A percentile compares a stretch with the other conserved stretches of the same genome.
Conservation (phyloP, 148 eudicot genomes). For the Camellia japonica region DNA sequence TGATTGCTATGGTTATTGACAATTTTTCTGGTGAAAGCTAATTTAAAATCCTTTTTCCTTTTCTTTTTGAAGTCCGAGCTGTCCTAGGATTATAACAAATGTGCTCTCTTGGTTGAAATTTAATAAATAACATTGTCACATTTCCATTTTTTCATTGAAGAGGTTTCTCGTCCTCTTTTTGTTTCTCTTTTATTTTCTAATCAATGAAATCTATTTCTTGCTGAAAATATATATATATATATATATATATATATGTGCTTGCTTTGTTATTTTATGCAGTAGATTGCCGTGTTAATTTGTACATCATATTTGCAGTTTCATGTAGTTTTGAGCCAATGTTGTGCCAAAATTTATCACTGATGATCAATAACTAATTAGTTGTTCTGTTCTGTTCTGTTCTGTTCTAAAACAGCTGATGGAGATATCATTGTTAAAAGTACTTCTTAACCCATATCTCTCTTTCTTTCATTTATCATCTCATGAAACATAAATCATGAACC, state of each 20-base stretch:
- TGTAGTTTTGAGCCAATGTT: background rate
- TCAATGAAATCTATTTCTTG: too few species aligned
- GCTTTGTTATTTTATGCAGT: background rate
- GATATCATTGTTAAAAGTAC: slow-evolving; percentile 69
- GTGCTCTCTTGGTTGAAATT: background rate
- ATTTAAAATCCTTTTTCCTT: background rate
- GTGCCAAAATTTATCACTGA: background rate
- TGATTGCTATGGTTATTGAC: background rate
- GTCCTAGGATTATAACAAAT: background rate
- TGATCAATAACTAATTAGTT: background rate
- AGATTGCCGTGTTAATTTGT: background rate
- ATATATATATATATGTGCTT: too few species aligned
- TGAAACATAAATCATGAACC: slow-evolving; percentile 56
- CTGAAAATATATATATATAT: too few species aligned
- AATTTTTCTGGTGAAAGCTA: background rate
- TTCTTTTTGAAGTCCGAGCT: background rate
- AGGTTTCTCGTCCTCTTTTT: too few species aligned
- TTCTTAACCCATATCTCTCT: slow-evolving; percentile 68
- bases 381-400: slow-evolving; percentile 11
- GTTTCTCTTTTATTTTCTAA: too few species aligned
- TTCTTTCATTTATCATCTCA: slow-evolving; percentile 49
- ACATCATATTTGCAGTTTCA: background rate
- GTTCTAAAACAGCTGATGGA: slow-evolving; percentile 70
- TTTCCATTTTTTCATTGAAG: background rate
- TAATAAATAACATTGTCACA: too few species aligned